Conservation (phyloP, 2,329 filamentous ascomycete genomes). For the Colletotrichum tropicicola region DNA sequence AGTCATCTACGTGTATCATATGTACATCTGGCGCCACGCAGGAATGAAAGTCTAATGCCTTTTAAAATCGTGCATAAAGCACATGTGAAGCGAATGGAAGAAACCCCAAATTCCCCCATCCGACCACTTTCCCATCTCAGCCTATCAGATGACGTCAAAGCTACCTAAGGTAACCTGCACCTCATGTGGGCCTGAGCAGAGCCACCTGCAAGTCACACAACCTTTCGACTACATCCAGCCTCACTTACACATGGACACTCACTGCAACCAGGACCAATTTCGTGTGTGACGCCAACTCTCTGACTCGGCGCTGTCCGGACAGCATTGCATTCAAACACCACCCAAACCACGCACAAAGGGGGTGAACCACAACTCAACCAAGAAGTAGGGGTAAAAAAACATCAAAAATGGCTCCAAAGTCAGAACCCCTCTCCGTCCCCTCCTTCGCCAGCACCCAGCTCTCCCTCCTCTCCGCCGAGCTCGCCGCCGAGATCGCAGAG, state of each 20-base stretch:
- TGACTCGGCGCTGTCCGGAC: no score
- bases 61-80: neutral
- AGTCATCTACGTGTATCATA: neutral
- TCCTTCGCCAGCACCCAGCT: slow-evolving; percentile 78
- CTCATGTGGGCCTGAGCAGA: slow-evolving; percentile 12
- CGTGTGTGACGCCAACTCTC: neutral
- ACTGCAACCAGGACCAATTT: no score
- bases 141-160: slow-evolving; percentile 30
- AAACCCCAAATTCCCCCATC: neutral
- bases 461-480: slow-evolving; percentile 74
- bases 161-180: neutral
- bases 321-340: neutral
- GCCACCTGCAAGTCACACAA: neutral
- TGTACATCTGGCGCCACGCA: neutral
- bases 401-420: slow-evolving; percentile 44
- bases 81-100: neutral
- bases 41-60: neutral
- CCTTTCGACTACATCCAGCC: slow-evolving; percentile 1
- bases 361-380: no score
- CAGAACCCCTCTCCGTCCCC: slow-evolving; percentile 66
- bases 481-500: slow-evolving; percentile 76
- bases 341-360: neutral
- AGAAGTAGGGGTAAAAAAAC: neutral
- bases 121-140: neutral
- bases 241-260: slow-evolving; percentile 4